Conservation (phyloP, 306 rosid species). For the Lathyrus aphaca region DNA sequence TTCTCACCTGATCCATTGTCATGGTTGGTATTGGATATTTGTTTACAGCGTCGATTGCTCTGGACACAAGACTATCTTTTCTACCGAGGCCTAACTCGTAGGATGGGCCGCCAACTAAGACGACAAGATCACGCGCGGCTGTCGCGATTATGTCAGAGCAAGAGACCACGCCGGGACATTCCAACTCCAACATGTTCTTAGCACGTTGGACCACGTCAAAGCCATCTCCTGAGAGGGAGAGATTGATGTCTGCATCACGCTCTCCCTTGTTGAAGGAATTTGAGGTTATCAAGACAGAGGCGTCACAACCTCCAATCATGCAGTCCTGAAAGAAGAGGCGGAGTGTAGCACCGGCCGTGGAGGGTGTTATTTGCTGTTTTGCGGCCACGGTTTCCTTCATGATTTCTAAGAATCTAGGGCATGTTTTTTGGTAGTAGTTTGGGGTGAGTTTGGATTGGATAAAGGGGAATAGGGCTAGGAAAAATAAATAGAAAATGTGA, state of each 20-base stretch:
- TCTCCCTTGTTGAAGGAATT: constrained; percentile 37
- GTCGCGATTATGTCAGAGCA: constrained; percentile 52
- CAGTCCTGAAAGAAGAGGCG: constrained; percentile 63
- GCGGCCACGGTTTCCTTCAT: constrained; percentile 15
- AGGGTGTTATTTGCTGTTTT: constrained; percentile 38
- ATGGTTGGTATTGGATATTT: constrained; percentile 42
- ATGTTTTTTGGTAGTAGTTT: constrained; percentile 54
- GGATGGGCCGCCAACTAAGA: constrained; percentile 48
- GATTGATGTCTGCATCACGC: constrained; percentile 50
- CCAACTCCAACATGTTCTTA: constrained; percentile 47
- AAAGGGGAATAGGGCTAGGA: constrained; percentile 32
- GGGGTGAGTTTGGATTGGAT: constrained; percentile 38
- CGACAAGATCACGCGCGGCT: constrained; percentile 43
- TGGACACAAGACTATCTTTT: constrained; percentile 47
- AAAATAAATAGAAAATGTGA: constrained; percentile 13
- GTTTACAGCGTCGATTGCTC: not conserved
- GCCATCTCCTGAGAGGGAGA: constrained; percentile 51
- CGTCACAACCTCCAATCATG: constrained; percentile 56
- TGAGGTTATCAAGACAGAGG: constrained; percentile 53
- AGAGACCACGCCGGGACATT: constrained; percentile 52
- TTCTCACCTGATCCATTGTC: constrained; percentile 32
- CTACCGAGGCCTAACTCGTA: constrained; percentile 40
- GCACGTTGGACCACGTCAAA: constrained; percentile 46
- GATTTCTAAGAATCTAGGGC: constrained; percentile 47
- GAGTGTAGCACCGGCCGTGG: constrained; percentile 35